Evolutionary conservation across 371 early-diverging fungal genomes (phyloP).

Genomic region (Zopfochytrium polystomum): DNA sequence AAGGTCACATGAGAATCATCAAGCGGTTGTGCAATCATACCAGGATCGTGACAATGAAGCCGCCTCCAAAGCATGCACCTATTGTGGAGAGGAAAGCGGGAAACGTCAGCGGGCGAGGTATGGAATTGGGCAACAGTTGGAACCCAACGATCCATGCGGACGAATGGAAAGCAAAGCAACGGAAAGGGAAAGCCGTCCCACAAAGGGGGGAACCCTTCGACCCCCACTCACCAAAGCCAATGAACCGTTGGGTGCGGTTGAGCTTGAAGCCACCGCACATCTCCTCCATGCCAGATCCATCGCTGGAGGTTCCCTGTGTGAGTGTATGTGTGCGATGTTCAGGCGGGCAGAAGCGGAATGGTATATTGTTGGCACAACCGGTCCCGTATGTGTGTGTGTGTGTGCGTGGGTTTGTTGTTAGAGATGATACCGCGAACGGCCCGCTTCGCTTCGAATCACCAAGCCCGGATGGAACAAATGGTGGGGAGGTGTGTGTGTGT

Average conservation of each 20-base stretch:
- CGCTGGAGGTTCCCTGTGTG: too few relatives aligned
- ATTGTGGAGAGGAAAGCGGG: background rate
- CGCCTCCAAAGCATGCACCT: constrained; percentile 57
- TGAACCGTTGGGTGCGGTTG: constrained; percentile 77
- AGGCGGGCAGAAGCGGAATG: too few relatives aligned
- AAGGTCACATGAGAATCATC: constrained; percentile 6
- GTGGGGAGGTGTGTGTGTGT: too few relatives aligned
- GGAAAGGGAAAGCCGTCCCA: too few relatives aligned
- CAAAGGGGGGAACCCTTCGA: background rate
- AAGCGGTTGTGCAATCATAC: constrained; percentile 42
- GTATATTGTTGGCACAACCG: too few relatives aligned
- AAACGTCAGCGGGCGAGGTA: background rate
- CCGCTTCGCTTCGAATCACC: too few relatives aligned
- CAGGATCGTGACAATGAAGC: constrained; percentile 70
- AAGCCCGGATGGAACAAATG: too few relatives aligned
- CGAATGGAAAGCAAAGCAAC: background rate
- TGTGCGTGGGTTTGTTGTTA: too few relatives aligned
- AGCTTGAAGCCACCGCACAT: constrained; percentile 63
- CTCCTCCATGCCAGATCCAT: constrained; percentile 22
- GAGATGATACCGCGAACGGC: too few relatives aligned
- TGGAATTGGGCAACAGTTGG: background rate
- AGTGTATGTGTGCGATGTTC: too few relatives aligned
- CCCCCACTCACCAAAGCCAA: constrained; percentile 79
- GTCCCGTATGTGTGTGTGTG: too few relatives aligned
- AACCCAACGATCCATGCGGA: background rate